These are phyloP conservation scores for Coffea humblotiana DNA, from an alignment of 305 asterid genomes.

Conservation along the genomic window DNA sequence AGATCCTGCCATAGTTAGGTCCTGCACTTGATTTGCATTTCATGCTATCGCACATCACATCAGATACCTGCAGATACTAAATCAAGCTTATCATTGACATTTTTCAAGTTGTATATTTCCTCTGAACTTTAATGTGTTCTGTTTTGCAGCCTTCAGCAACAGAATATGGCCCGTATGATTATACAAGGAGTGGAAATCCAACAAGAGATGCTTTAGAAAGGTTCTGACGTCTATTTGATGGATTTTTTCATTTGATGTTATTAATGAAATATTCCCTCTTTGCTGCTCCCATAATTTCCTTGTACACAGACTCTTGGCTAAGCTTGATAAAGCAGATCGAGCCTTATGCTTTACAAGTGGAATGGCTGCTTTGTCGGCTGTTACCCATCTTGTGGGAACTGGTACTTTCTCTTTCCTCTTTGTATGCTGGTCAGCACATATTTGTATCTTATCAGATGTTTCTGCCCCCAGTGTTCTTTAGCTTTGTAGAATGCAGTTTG, in stretches of 20 bases:
- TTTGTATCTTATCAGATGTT: neutral
- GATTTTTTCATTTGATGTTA: conserved; percentile 22
- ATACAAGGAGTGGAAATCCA: conserved; percentile 96
- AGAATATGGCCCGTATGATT: conserved; percentile 69
- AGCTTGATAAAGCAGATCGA: conserved; percentile 84
- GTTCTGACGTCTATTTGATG: conserved; percentile 35
- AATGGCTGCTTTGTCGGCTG: conserved; percentile 93
- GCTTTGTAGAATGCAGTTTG: neutral
- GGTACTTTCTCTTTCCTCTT: conserved; percentile 39
- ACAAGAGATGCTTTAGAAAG: conserved; percentile 84
- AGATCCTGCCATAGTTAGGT: neutral
- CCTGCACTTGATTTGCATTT: neutral
- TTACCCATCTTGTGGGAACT: conserved; percentile 66
- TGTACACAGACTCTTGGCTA: conserved; percentile 68
- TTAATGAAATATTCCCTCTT: neutral
- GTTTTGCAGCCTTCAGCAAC: conserved; percentile 82
- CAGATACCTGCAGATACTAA: neutral
- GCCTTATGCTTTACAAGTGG: conserved; percentile 95
- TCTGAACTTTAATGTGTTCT: neutral
- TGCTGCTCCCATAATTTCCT: conserved; percentile 16
- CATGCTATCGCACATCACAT: too few species aligned
- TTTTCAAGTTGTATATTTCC: neutral
- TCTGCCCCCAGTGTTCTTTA: neutral
- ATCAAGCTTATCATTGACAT: neutral
- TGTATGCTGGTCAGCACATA: neutral